Evolutionary conservation across 768 basidiomycete species (phyloP).

Genomic region (Rhizopogon sp.): DNA sequence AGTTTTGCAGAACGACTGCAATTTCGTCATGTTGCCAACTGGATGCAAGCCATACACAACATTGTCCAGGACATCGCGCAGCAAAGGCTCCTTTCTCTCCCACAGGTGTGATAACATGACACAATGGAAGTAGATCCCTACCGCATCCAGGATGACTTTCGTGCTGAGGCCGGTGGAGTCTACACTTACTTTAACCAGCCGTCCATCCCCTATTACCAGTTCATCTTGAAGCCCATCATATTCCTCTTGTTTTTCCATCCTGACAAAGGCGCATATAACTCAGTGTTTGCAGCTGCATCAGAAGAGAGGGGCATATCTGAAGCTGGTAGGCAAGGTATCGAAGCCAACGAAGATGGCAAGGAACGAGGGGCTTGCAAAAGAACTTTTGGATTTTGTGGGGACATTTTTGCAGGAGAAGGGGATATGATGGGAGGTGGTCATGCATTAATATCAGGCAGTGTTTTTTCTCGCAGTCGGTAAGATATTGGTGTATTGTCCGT

Average conservation of each 20-base stretch:
- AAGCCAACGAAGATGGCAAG: constrained; percentile 5
- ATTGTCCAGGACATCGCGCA: background rate
- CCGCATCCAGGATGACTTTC: background rate
- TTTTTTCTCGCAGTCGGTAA: too few relatives aligned
- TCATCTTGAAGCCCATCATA: constrained; percentile 15
- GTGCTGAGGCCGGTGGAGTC: constrained; percentile 20
- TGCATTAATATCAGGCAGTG: too few relatives aligned
- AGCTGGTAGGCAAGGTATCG: background rate
- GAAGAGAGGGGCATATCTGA: constrained; percentile 13
- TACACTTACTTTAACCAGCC: constrained; percentile 19
- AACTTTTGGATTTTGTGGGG: constrained; percentile 24
- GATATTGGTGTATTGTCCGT: too few relatives aligned
- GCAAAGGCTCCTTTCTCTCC: background rate
- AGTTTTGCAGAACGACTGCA: background rate
- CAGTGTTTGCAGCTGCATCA: constrained; percentile 26
- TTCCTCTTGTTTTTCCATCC: constrained; percentile 14
- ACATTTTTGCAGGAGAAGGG: constrained; percentile 16
- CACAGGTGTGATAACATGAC: background rate
- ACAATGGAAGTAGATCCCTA: background rate
- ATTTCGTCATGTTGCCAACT: background rate
- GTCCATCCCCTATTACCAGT: background rate
- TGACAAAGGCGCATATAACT: constrained; percentile 22
- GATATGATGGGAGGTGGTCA: constrained; percentile 5
- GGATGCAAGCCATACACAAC: background rate
- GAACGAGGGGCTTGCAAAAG: constrained; percentile 19